Evolutionary conservation across 805 yeast species (phyloP), one percentile per base, ranked within the genome.

Genomic region (Candida silvatica): DNA sequence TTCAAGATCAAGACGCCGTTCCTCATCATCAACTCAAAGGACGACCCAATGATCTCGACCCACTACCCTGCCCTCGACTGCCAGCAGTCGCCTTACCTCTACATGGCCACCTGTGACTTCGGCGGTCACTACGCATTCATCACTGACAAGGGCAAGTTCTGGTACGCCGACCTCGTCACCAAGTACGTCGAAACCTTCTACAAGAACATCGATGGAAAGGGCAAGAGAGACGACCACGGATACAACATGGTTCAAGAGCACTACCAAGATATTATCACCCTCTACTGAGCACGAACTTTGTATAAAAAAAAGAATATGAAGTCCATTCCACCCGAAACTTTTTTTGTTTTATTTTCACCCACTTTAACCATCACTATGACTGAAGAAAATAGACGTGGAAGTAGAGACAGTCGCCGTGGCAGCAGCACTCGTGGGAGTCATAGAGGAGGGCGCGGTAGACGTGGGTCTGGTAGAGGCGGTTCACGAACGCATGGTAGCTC

Each of bases 71-170:
- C 40, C 17, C 35, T 51, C 4, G 82, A 75, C 37, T 66, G 70
- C 15, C 41, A 50, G 26, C 54, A 62, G 20, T 79, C 80, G 41
- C 86, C 87, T 12, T 76, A 69, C 48, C 56, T 77, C 18, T 60
- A 71, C 22, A 56, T 77, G 55, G 61, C 74, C 4, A 68, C 72
- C 31, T 70, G 85, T 1, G 72, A 77, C 35, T 49, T 75, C 11
- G 92, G 92, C 43, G 90, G 90, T 6, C 92, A 81, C 51, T 64
- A 80, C 49, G 81, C 71, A 1, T 71, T 61, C 37, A 48, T 71
- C 27, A 62, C 69, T 36, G 44, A 50, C 6, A 54, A 66, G 28
- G 63, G 67, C 26, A 59, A 64, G 20, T 62, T 71, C 34, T 72
- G 78, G 77, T 69, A 64, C 26, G 53, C 62, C 8, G 52, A 57